These are phyloP conservation scores for Balakata baccata DNA, from an alignment of 345 rosid species.

Conservation along the genomic window DNA sequence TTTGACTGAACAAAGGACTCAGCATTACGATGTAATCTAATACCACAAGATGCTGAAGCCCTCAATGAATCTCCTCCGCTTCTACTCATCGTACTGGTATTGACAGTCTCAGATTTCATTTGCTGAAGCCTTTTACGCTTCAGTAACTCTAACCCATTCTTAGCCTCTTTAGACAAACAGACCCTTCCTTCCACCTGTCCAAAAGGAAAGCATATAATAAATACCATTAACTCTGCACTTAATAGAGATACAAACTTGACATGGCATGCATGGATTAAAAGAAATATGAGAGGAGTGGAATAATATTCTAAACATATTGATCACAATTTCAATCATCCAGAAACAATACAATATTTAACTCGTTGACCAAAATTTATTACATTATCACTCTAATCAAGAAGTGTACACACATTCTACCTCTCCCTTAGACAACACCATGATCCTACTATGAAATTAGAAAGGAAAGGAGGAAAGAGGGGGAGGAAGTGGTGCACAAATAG, in stretches of 20 bases:
- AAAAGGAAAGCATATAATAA: conserved; percentile 16
- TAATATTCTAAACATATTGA: not conserved
- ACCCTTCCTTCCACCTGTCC: conserved; percentile 93
- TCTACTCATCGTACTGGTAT: conserved; percentile 52
- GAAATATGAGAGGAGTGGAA: not conserved
- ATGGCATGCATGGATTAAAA: not conserved
- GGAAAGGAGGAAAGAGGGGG: not conserved
- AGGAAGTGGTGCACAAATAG: not conserved
- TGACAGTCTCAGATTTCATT: conserved; percentile 52
- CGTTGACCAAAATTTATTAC: not conserved
- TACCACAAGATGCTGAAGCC: conserved; percentile 74
- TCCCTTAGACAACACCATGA: not conserved
- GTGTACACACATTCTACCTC: not conserved
- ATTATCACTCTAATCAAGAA: no score
- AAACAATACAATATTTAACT: not conserved
- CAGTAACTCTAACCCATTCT: conserved; percentile 67
- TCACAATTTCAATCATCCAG: not conserved
- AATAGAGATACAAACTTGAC: not conserved
- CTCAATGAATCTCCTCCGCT: conserved; percentile 87
- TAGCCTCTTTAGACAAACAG: conserved; percentile 62
- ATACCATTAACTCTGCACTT: not conserved
- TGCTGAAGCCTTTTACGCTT: conserved; percentile 80
- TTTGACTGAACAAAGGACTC: conserved; percentile 36
- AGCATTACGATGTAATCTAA: conserved; percentile 52
- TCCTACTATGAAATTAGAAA: not conserved